phyloP scores from a whole-genome alignment of 169 alveolate genomes.

The Ichthyophthirius multifiliis region DNA sequence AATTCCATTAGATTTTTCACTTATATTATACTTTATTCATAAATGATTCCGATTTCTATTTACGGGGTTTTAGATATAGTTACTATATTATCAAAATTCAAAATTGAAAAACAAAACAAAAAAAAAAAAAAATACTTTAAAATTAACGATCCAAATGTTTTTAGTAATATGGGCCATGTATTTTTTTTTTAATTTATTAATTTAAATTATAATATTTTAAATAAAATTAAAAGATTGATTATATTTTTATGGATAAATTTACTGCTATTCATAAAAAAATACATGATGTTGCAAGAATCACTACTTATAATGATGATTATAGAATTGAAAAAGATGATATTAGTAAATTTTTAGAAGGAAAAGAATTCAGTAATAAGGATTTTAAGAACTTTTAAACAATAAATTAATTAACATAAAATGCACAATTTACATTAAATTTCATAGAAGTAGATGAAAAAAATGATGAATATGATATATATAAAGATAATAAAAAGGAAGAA shows the following conservation, averaged over 20 bases:
- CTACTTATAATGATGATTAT: too few relatives aligned
- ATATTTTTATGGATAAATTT: constrained; percentile 6
- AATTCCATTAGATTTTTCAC: constrained; percentile 23
- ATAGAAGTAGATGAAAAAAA: too few relatives aligned
- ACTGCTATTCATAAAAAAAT: too few relatives aligned
- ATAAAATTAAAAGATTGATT: neutral
- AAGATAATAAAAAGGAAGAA: too few relatives aligned
- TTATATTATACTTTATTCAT: constrained; percentile 8
- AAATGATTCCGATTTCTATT: constrained; percentile 54
- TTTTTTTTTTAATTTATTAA: neutral
- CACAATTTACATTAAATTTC: too few relatives aligned
- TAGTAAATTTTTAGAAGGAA: too few relatives aligned
- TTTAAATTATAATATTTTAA: neutral
- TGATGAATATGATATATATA: too few relatives aligned
- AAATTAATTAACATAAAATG: too few relatives aligned
- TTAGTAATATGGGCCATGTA: neutral
- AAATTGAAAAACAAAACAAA: constrained; percentile 30
- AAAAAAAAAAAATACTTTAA: neutral
- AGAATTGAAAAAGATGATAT: too few relatives aligned
- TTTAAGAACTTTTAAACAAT: too few relatives aligned
- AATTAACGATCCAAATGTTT: neutral
- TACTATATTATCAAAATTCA: constrained; percentile 31
- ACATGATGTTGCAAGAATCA: too few relatives aligned
- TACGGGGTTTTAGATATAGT: constrained; percentile 51
- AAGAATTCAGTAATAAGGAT: too few relatives aligned